These are phyloP conservation scores for Vigna reflexopilosa DNA, from an alignment of 306 rosid genomes.

Conservation along the genomic window DNA sequence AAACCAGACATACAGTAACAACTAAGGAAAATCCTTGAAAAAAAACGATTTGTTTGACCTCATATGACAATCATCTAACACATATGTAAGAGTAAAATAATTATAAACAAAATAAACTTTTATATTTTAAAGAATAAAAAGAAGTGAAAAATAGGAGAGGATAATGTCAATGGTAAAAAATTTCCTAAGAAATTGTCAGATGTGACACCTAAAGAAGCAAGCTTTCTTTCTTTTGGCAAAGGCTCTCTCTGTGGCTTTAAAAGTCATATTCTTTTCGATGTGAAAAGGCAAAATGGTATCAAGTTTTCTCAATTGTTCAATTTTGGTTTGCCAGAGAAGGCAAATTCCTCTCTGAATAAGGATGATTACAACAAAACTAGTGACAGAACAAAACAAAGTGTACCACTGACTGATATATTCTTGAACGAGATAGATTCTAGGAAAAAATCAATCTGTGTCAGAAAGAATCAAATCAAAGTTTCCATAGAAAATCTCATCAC, in stretches of 20 bases:
- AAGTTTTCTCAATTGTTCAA: slow-evolving; percentile 34
- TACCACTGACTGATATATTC: slow-evolving; percentile 41
- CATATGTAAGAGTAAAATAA: no score
- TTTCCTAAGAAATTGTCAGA: slow-evolving; percentile 28
- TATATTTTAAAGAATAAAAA: no score
- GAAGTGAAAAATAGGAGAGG: no score
- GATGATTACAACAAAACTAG: slow-evolving; percentile 38
- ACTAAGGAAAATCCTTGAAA: slow-evolving; percentile 39
- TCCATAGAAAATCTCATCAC: slow-evolving; percentile 42
- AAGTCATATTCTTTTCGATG: slow-evolving; percentile 45
- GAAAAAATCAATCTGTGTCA: slow-evolving; percentile 44
- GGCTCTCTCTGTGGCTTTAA: slow-evolving; percentile 48
- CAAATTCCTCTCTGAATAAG: slow-evolving; percentile 33
- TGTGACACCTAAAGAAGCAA: slow-evolving; percentile 65
- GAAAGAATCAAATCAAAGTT: slow-evolving; percentile 45
- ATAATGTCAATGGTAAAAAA: no score
- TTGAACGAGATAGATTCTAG: slow-evolving; percentile 41
- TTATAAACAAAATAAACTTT: no score
- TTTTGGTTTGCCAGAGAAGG: slow-evolving; percentile 36
- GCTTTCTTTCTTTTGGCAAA: slow-evolving; percentile 75
- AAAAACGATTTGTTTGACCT: no score
- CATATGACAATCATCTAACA: no score
- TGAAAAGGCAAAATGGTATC: slow-evolving; percentile 34
- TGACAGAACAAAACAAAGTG: slow-evolving; percentile 40
- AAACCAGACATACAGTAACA: slow-evolving; percentile 47